phyloP scores from a whole-genome alignment of 2,329 filamentous ascomycete genomes.

The Ceratocystis destructans region DNA sequence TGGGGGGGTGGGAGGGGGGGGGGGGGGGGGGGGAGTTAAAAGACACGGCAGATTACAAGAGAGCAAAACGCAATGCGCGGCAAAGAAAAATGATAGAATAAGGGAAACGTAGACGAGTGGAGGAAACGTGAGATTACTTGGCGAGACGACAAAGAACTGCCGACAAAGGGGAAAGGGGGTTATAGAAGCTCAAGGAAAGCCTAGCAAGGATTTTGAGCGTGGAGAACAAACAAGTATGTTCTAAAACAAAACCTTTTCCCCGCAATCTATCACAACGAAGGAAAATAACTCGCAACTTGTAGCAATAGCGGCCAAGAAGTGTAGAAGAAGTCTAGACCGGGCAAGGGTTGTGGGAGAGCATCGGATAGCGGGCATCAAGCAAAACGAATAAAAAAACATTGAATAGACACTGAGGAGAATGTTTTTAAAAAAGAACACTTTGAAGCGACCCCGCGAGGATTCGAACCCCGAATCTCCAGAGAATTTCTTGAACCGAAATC shows the following conservation, averaged over 20 bases:
- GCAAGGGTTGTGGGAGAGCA: no score
- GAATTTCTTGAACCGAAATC: conserved; percentile 17
- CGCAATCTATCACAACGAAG: no score
- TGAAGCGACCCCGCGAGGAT: conserved; percentile 18
- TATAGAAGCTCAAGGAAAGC: not conserved
- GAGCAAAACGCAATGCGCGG: not conserved
- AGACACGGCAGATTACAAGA: not conserved
- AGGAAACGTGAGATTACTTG: not conserved
- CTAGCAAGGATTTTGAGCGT: no score
- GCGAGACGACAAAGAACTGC: not conserved
- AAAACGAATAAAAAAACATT: not conserved
- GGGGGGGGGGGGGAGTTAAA: no score
- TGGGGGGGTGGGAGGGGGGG: no score
- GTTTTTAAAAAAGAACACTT: not conserved
- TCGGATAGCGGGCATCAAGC: not conserved
- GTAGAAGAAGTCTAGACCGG: no score
- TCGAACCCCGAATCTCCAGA: conserved; percentile 20
- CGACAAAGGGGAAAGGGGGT: not conserved
- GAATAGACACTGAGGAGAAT: not conserved
- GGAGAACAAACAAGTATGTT: no score
- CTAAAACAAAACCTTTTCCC: no score
- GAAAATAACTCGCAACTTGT: no score
- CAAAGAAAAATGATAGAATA: not conserved
- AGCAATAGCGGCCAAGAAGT: no score
- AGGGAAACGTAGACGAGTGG: not conserved